These are phyloP conservation scores for Lyophyllum shimeji DNA, from an alignment of 768 basidiomycete genomes.

Conservation along the genomic window DNA sequence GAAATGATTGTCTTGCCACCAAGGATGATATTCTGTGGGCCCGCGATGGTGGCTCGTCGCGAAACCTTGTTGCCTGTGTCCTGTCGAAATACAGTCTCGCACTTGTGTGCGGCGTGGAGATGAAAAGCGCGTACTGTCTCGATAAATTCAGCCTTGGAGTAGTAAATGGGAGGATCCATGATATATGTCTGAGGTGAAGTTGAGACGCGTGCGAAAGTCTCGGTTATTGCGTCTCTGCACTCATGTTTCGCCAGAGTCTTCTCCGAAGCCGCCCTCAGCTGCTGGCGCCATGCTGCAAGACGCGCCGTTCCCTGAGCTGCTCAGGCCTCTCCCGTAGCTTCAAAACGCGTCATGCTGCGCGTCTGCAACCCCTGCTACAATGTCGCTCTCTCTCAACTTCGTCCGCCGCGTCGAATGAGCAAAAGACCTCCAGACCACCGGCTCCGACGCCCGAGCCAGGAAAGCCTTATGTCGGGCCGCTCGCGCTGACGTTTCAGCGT, in stretches of 20 bases:
- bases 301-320: conserved; percentile 2
- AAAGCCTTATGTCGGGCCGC: conserved; percentile 64
- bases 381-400: conserved; percentile 13
- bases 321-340: neutral
- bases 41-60: conserved; percentile 85
- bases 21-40: conserved; percentile 95
- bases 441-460: conserved; percentile 10
- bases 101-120: neutral
- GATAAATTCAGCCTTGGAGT: conserved; percentile 82
- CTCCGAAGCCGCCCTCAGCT: conserved; percentile 4
- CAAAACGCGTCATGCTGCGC: neutral
- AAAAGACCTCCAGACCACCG: conserved; percentile 1
- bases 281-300: conserved; percentile 5
- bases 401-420: neutral
- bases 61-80: conserved; percentile 98
- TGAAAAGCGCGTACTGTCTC: conserved; percentile 62
- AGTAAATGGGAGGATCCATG: conserved; percentile 78
- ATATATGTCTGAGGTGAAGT: neutral
- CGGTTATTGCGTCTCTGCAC: neutral
- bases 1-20: conserved; percentile 97
- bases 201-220: neutral
- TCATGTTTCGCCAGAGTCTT: conserved; percentile 14
- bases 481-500: conserved; percentile 68
- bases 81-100: conserved; percentile 35
- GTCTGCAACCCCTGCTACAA: neutral